These are phyloP conservation scores for Penicillium angulare DNA, from an alignment of 495 filamentous ascomycete species.

Conservation along the genomic window DNA sequence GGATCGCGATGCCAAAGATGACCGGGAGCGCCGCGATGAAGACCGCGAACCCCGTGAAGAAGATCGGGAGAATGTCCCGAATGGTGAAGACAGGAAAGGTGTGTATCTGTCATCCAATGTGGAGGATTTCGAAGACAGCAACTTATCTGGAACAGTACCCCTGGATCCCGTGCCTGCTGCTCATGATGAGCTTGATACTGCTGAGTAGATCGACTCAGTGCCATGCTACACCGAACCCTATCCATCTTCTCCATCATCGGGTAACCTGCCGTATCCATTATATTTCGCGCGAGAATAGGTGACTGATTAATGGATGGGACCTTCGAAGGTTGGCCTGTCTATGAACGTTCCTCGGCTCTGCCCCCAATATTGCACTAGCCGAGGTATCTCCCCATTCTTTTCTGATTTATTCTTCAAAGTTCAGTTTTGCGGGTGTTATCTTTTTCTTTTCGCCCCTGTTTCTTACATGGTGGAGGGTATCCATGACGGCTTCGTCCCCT, in stretches of 20 bases:
- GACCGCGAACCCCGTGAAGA: slow-evolving; percentile 57
- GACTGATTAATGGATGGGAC: background rate
- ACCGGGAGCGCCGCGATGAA: slow-evolving; percentile 63
- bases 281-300: background rate
- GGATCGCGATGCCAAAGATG: slow-evolving; percentile 69
- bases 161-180: slow-evolving; percentile 77
- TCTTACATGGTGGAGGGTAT: background rate
- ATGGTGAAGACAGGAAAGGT: slow-evolving; percentile 84
- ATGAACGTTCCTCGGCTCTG: background rate
- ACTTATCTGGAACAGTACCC: too few species aligned
- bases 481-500: background rate
- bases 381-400: background rate
- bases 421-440: background rate
- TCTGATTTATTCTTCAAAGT: slow-evolving; percentile 3
- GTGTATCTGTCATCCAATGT: slow-evolving; percentile 31
- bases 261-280: background rate
- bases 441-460: background rate
- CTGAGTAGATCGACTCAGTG: slow-evolving; percentile 64
- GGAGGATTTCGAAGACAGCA: background rate
- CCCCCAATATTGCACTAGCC: background rate
- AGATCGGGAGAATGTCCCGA: slow-evolving; percentile 48
- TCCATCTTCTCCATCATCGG: background rate
- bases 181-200: slow-evolving; percentile 96
- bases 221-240: background rate
- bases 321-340: background rate